These are phyloP conservation scores for Hypoxylon sp. DNA, from an alignment of 2,329 filamentous ascomycete genomes.

Conservation along the genomic window DNA sequence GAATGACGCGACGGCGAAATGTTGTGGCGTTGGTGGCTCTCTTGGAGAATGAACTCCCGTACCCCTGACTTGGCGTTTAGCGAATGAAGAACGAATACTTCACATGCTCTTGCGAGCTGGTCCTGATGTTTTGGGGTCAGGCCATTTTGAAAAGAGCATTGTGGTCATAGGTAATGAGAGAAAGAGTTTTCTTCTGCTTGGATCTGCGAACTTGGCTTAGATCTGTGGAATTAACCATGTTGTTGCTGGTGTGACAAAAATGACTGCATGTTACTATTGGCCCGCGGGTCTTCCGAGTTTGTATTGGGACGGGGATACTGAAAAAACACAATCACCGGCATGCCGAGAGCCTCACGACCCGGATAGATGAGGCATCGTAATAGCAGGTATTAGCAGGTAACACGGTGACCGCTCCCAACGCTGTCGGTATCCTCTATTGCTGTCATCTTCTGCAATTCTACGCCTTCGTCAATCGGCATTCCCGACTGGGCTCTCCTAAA, in stretches of 20 bases:
- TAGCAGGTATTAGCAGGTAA: background rate
- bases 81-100: conserved; percentile 25
- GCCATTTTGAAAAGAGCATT: background rate
- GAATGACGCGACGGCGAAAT: conserved; percentile 20
- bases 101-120: background rate
- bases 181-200: background rate
- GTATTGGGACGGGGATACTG: conserved; percentile 12
- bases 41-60: conserved; percentile 14
- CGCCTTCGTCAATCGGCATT: background rate
- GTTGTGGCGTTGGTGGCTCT: conserved; percentile 22
- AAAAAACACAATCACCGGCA: background rate
- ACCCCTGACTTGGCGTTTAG: conserved; percentile 13
- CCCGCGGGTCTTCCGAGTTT: conserved; percentile 6
- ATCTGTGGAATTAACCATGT: conserved; percentile 1
- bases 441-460: background rate
- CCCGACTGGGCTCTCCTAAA: background rate
- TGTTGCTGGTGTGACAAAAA: conserved; percentile 12
- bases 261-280: conserved; percentile 15
- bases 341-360: conserved; percentile 26
- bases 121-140: background rate
- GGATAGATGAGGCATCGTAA: background rate
- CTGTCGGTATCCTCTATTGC: background rate
- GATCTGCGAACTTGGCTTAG: background rate
- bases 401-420: background rate
- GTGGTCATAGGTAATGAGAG: background rate